Conservation (phyloP, 2,329 filamentous ascomycete genomes). For the Sphaceloma murrayae region DNA sequence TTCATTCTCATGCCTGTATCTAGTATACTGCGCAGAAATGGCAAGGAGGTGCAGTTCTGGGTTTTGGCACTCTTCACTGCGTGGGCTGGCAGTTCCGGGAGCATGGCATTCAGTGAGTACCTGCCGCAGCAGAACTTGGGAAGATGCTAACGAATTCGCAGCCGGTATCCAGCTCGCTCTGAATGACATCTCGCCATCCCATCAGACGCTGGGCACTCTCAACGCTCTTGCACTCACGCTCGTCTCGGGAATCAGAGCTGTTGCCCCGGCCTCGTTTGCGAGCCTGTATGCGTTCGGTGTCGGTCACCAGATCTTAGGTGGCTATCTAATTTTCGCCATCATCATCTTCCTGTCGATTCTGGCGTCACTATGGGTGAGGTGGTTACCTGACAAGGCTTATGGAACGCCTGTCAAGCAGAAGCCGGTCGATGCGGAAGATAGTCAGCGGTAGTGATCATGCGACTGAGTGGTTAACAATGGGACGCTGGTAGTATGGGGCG, state of each 20-base stretch:
- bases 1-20: conserved; percentile 41
- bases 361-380: conserved; percentile 27
- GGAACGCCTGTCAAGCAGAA: conserved; percentile 23
- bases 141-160: too few relatives aligned
- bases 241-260: conserved; percentile 51
- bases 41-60: conserved; percentile 48
- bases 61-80: conserved; percentile 37
- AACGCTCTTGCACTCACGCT: conserved; percentile 60
- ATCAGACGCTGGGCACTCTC: conserved; percentile 56
- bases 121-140: too few relatives aligned
- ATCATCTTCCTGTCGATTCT: conserved; percentile 39
- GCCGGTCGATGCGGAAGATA: too few relatives aligned
- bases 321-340: conserved; percentile 58
- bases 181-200: conserved; percentile 62
- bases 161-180: conserved; percentile 60
- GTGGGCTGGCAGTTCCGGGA: conserved; percentile 51
- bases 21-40: conserved; percentile 39
- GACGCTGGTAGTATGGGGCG: too few relatives aligned
- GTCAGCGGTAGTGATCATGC: too few relatives aligned
- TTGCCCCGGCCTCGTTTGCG: conserved; percentile 57
- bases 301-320: conserved; percentile 49
- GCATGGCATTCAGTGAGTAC: conserved; percentile 57
- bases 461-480: too few relatives aligned
- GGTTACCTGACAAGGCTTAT: conserved; percentile 29
- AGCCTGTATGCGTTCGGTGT: conserved; percentile 60